phyloP scores from a whole-genome alignment of 2,329 filamentous ascomycete species.

The Trichoderma arundinaceum region DNA sequence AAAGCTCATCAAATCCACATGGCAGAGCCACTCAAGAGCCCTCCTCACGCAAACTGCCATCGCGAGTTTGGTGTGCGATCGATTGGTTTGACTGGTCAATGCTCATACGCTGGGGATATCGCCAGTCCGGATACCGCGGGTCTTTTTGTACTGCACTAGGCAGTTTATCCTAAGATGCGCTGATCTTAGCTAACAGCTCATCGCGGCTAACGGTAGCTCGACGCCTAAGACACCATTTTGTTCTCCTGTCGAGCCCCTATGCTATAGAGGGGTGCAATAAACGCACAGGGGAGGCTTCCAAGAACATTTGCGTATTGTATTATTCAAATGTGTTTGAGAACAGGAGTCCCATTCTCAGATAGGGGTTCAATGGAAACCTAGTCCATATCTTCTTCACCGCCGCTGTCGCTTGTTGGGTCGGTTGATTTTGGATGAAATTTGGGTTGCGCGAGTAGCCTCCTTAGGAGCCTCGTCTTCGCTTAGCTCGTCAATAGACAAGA shows the following conservation, averaged over 20 bases:
- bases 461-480: constrained; percentile 44
- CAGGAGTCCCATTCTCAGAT: not conserved
- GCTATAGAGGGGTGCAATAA: not conserved
- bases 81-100: not conserved
- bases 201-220: not conserved
- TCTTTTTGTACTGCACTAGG: not conserved
- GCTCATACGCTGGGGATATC: not conserved
- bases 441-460: constrained; percentile 19
- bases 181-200: constrained; percentile 20
- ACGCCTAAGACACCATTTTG: not conserved
- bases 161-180: constrained; percentile 3
- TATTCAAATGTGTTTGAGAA: not conserved
- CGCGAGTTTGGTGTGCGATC: not conserved
- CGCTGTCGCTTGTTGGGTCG: constrained; percentile 39
- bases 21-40: constrained; percentile 8
- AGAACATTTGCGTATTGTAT: not conserved
- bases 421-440: constrained; percentile 20
- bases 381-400: constrained; percentile 33
- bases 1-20: constrained; percentile 2
- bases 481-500: constrained; percentile 40
- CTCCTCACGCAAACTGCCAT: not conserved
- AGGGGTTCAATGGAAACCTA: not conserved
- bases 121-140: constrained; percentile 9
- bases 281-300: not conserved
- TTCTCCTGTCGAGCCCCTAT: not conserved